phyloP scores from a whole-genome alignment of 805 yeast species.

The Saccharomycopsis amapae region DNA sequence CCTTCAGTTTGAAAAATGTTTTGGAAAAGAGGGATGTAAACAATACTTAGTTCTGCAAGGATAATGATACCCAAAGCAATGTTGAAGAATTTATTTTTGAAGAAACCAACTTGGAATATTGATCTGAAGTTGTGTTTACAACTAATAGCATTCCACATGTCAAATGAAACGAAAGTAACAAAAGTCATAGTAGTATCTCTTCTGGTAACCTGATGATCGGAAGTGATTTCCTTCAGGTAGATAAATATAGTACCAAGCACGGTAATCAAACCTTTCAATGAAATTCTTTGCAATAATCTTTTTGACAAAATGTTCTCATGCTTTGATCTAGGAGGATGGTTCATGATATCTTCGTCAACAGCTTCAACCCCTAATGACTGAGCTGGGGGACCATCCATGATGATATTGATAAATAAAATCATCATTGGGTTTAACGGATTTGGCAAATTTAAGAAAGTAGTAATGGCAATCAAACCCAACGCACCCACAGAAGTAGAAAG shows the following conservation, averaged over 20 bases:
- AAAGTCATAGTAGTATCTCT: conserved; percentile 99
- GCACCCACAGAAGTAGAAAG: conserved; percentile 96
- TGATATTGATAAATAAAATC: conserved; percentile 91
- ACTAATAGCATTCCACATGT: conserved; percentile 92
- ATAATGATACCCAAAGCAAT: conserved; percentile 84
- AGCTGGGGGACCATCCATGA: conserved; percentile 99
- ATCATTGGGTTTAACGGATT: conserved; percentile 98
- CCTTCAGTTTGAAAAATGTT: conserved; percentile 93
- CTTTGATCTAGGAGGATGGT: conserved; percentile 90
- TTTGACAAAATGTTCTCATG: conserved; percentile 78
- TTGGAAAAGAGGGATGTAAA: conserved; percentile 91
- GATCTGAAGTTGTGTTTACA: conserved; percentile 88
- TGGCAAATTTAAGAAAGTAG: conserved; percentile 82
- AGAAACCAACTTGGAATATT: conserved; percentile 71
- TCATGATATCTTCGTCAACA: conserved; percentile 93
- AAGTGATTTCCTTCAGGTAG: conserved; percentile 76
- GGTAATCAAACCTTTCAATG: conserved; percentile 42
- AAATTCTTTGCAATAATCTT: conserved; percentile 71
- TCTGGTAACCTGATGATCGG: conserved; percentile 70
- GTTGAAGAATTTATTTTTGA: conserved; percentile 83
- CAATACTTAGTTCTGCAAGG: conserved; percentile 86
- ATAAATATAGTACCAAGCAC: conserved; percentile 82
- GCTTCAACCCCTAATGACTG: conserved; percentile 97
- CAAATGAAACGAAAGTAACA: conserved; percentile 92
- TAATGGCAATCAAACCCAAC: conserved; percentile 74